A percentile compares a stretch with the other conserved stretches of the same genome.
Conservation (phyloP, 768 basidiomycete genomes). For the Pleurotus giganteus region DNA sequence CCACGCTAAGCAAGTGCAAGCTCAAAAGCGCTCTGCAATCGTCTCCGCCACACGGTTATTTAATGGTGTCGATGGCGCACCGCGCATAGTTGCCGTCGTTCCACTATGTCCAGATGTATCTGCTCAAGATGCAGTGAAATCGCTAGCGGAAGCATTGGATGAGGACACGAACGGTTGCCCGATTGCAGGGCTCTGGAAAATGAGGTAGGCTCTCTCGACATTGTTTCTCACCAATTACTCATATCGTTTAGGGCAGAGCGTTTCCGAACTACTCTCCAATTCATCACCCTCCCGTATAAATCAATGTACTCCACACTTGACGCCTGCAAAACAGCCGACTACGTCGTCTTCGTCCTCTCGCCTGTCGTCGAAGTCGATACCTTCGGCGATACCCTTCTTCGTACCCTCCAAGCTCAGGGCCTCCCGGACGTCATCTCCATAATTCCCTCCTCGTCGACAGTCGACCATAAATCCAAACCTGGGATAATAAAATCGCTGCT, state of each 20-base stretch:
- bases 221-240: neutral
- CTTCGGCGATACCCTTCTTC: slow-evolving; percentile 85
- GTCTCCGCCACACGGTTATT: slow-evolving; percentile 77
- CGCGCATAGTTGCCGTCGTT: slow-evolving; percentile 85
- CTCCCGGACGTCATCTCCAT: slow-evolving; percentile 81
- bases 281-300: slow-evolving; percentile 73
- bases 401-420: slow-evolving; percentile 88
- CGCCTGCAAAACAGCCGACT: slow-evolving; percentile 86
- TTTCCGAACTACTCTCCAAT: slow-evolving; percentile 90
- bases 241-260: slow-evolving; percentile 63
- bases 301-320: slow-evolving; percentile 78
- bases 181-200: slow-evolving; percentile 57
- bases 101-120: slow-evolving; percentile 73
- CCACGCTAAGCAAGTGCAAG: slow-evolving; percentile 80
- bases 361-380: slow-evolving; percentile 76
- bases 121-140: slow-evolving; percentile 46
- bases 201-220: slow-evolving; percentile 49
- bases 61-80: slow-evolving; percentile 72
- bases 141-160: slow-evolving; percentile 61
- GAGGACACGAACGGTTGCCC: slow-evolving; percentile 50
- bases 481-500: slow-evolving; percentile 83
- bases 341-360: slow-evolving; percentile 83
- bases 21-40: slow-evolving; percentile 65
- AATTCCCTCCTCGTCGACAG: slow-evolving; percentile 48
- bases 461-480: slow-evolving; percentile 62